Conservation (phyloP, 768 basidiomycete genomes). For the Boletus barrowsii region DNA sequence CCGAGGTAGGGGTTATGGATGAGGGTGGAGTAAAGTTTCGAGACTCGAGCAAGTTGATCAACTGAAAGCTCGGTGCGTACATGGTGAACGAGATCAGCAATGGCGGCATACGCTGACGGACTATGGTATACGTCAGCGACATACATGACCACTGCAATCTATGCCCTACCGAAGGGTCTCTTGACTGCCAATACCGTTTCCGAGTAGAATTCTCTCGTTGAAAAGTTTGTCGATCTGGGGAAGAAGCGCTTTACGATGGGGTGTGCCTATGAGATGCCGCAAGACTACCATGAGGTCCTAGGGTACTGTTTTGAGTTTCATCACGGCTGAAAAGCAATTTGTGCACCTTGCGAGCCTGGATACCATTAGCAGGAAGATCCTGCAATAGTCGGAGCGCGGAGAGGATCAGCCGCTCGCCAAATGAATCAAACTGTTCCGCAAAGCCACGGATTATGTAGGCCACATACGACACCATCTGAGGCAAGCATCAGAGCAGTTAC, state of each 20-base stretch:
- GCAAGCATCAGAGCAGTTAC: slow-evolving; percentile 4
- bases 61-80: slow-evolving; percentile 78
- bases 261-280: slow-evolving; percentile 80
- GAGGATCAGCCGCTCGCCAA: slow-evolving; percentile 78
- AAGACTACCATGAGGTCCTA: slow-evolving; percentile 93
- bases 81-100: slow-evolving; percentile 93
- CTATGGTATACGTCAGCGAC: slow-evolving; percentile 36
- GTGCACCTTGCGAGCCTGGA: slow-evolving; percentile 73
- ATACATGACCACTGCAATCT: neutral
- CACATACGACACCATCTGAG: slow-evolving; percentile 84
- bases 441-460: slow-evolving; percentile 82
- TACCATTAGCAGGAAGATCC: slow-evolving; percentile 87
- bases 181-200: slow-evolving; percentile 76
- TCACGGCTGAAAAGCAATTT: neutral
- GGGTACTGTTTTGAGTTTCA: neutral
- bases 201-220: slow-evolving; percentile 86
- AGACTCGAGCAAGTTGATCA: slow-evolving; percentile 70
- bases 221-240: slow-evolving; percentile 85
- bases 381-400: slow-evolving; percentile 84
- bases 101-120: slow-evolving; percentile 77
- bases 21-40: slow-evolving; percentile 81
- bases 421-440: slow-evolving; percentile 61
- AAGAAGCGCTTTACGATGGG: slow-evolving; percentile 74
- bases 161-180: slow-evolving; percentile 72
- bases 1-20: slow-evolving; percentile 85